A percentile compares a stretch with the other conserved stretches of the same genome.
These are phyloP conservation scores for Bremia lactucae DNA, from an alignment of 352 stramenopile genomes.

Conservation along the genomic window DNA sequence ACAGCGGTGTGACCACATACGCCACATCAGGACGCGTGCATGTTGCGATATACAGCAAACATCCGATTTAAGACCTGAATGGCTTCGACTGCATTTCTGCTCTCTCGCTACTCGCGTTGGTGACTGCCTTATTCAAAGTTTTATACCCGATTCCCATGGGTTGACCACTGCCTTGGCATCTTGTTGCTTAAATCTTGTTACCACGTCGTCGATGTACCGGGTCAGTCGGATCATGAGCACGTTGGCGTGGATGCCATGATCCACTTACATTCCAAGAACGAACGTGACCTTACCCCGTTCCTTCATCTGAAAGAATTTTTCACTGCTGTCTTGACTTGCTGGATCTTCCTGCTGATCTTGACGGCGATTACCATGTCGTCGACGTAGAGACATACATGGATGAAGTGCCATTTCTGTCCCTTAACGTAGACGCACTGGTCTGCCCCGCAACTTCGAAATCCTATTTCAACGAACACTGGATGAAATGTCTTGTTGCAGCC, in stretches of 20 bases:
- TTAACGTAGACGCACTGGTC: constrained; percentile 2
- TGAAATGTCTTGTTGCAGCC: neutral
- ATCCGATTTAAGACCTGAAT: neutral
- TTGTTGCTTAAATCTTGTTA: constrained; percentile 1
- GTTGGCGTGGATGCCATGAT: neutral
- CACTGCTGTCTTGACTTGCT: neutral
- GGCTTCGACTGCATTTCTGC: neutral
- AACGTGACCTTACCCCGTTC: neutral
- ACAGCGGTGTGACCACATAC: neutral
- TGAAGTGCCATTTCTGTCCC: neutral
- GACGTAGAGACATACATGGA: neutral
- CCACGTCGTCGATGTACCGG: neutral
- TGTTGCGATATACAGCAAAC: neutral
- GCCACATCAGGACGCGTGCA: neutral
- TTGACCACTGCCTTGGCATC: constrained; percentile 1
- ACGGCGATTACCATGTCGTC: neutral
- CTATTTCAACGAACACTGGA: neutral
- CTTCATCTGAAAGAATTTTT: neutral
- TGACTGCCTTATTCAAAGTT: neutral
- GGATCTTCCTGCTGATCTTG: neutral
- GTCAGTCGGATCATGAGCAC: neutral
- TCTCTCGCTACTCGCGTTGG: neutral
- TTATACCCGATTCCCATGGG: constrained; percentile 1
- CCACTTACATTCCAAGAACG: neutral
- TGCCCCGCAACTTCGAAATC: neutral